phyloP scores from a whole-genome alignment of 306 rosid genomes.

The Vigna radiata region DNA sequence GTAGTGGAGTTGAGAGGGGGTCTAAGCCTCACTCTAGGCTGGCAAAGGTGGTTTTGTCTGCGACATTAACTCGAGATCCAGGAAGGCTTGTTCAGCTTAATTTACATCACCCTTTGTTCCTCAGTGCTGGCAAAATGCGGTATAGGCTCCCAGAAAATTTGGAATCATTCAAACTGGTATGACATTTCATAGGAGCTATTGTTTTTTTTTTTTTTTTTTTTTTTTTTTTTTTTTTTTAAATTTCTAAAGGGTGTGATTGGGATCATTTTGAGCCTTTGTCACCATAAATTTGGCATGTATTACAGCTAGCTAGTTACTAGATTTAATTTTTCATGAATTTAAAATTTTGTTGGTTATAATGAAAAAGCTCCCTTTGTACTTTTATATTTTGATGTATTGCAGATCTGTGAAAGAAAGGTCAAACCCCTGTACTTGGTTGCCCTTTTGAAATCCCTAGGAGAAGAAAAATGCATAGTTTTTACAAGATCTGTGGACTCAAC shows the following conservation, averaged over 20 bases:
- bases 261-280: neutral
- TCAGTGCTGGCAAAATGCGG: conserved; percentile 83
- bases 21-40: conserved; percentile 80
- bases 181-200: conserved; percentile 30
- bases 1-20: conserved; percentile 94
- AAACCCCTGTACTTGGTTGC: conserved; percentile 88
- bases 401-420: conserved; percentile 81
- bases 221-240: neutral
- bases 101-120: conserved; percentile 80
- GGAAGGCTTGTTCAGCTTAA: conserved; percentile 86
- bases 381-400: conserved; percentile 34
- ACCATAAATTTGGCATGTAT: neutral
- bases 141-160: conserved; percentile 84
- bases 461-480: conserved; percentile 87
- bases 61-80: conserved; percentile 86
- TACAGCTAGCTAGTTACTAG: neutral
- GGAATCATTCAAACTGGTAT: conserved; percentile 80
- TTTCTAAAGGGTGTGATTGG: neutral
- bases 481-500: conserved; percentile 93
- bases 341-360: conserved; percentile 13
- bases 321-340: conserved; percentile 5
- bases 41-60: conserved; percentile 89
- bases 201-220: neutral
- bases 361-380: conserved; percentile 26
- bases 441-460: conserved; percentile 76